Evolutionary conservation across 139 green algal genomes (phyloP).

Genomic region (Micractinium conductrix): DNA sequence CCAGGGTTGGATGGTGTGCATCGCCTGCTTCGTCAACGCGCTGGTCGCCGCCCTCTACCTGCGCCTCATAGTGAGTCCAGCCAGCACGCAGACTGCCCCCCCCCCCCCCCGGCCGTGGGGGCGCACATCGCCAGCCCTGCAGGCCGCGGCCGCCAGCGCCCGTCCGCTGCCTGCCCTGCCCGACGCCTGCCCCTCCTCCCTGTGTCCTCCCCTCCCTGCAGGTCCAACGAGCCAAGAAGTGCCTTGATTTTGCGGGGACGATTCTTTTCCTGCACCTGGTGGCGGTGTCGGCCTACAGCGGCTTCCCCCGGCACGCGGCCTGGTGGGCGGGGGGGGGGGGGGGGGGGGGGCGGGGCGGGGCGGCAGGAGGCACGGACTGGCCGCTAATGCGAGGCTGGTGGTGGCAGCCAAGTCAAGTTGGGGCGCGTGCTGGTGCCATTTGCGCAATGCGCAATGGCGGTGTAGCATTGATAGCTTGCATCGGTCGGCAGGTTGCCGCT

Average conservation of each 20-base stretch:
- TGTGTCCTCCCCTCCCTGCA: slow-evolving; percentile 45
- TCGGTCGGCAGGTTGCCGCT: too few species aligned
- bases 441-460: too few species aligned
- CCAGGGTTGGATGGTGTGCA: slow-evolving; percentile 62
- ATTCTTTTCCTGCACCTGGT: slow-evolving; percentile 85
- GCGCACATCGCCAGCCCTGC: neutral
- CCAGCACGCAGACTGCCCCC: neutral
- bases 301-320: slow-evolving; percentile 66
- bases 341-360: too few species aligned
- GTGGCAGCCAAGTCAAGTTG: too few species aligned
- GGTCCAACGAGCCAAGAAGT: slow-evolving; percentile 96
- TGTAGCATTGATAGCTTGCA: too few species aligned
- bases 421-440: too few species aligned
- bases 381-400: too few species aligned
- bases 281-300: slow-evolving; percentile 56
- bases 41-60: slow-evolving; percentile 52
- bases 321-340: slow-evolving; percentile 68
- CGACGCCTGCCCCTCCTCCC: neutral
- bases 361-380: too few species aligned
- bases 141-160: neutral
- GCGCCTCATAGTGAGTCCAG: slow-evolving; percentile 11
- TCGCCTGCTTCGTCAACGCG: slow-evolving; percentile 63
- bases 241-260: slow-evolving; percentile 92
- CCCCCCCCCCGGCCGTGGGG: neutral
- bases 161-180: neutral